phyloP scores from a whole-genome alignment of 352 stramenopile species.

The Phytophthora fragariae region DNA sequence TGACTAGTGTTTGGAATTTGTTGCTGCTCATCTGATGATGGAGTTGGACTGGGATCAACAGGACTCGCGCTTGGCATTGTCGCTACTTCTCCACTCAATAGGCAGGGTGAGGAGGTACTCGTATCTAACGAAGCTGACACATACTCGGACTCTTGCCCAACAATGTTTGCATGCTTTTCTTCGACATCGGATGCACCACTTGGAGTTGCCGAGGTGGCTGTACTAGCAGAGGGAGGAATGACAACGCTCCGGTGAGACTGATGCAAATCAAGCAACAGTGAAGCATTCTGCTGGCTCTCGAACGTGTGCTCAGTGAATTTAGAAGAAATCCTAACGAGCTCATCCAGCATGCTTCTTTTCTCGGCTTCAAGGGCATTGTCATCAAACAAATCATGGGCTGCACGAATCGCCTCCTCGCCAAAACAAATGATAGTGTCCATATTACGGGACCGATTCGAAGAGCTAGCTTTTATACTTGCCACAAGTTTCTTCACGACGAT shows the following conservation, averaged over 20 bases:
- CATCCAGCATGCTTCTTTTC: slow-evolving; percentile 33
- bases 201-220: slow-evolving; percentile 9
- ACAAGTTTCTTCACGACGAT: slow-evolving; percentile 26
- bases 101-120: slow-evolving; percentile 24
- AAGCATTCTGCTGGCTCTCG: slow-evolving; percentile 29
- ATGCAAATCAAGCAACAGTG: slow-evolving; percentile 28
- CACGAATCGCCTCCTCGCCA: slow-evolving; percentile 26
- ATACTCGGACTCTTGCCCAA: slow-evolving; percentile 22
- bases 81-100: slow-evolving; percentile 27
- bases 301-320: slow-evolving; percentile 21
- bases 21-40: slow-evolving; percentile 4
- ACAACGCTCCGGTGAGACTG: slow-evolving; percentile 11
- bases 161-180: slow-evolving; percentile 10
- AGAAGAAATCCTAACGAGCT: slow-evolving; percentile 29
- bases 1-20: background rate
- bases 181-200: slow-evolving; percentile 18
- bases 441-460: background rate
- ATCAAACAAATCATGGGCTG: slow-evolving; percentile 19
- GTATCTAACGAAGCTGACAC: slow-evolving; percentile 24
- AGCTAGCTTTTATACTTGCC: slow-evolving; percentile 6
- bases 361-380: background rate
- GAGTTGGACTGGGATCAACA: slow-evolving; percentile 19
- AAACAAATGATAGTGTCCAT: slow-evolving; percentile 31
- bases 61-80: slow-evolving; percentile 5
- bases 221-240: slow-evolving; percentile 10